Evolutionary conservation across 2,329 filamentous ascomycete species (phyloP), one percentile per base, ranked within the genome.

Genomic region (Venturia effusa): DNA sequence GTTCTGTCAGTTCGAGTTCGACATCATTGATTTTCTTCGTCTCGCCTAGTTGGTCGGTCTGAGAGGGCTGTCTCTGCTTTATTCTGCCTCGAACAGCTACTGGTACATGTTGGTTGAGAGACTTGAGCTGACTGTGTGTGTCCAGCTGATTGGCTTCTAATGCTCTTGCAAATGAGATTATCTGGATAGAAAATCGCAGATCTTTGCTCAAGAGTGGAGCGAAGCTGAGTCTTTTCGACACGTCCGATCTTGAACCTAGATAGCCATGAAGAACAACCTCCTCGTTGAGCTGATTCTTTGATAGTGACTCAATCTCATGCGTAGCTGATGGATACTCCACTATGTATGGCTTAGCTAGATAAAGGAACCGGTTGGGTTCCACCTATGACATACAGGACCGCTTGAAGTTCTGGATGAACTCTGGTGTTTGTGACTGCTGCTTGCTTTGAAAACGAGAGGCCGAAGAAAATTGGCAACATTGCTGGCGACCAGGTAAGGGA

Each of bases 171-270:
- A 71, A 68, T 2, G 80, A 81, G 19, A 83, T 75, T 8, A 84
- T 69, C 65, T 84, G 82, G 5, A 85, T 72, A 59, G 72, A 78
- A 54, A 74, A 70, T 57, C 68, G 72, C 69, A 79, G 77, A 30
- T 74, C 74, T 61, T 73, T 77, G 67, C 77, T 77, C 32, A 74
- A 75, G 41, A 85, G 71, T 61, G 87, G 81, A 59, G 86, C 86
- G 71, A 96, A 96, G 1, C 84, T 84, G 24, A 95, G 77, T 45
- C 83, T 84, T 63, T 86, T 86, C 34, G 85, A 85, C 27, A 92
- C 78, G 69, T 89, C 84, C 66, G 84, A 82, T 37, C 85, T 81
- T 66, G 84, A 84, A 32, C 85, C 84, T 0, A 96, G 74, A 69
- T 92, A 94, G 24, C 92, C 92, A 72, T 86, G 81, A 0, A 89